These are phyloP conservation scores for Neonectria hederae DNA, from an alignment of 2,329 filamentous ascomycete species.

Conservation along the genomic window DNA sequence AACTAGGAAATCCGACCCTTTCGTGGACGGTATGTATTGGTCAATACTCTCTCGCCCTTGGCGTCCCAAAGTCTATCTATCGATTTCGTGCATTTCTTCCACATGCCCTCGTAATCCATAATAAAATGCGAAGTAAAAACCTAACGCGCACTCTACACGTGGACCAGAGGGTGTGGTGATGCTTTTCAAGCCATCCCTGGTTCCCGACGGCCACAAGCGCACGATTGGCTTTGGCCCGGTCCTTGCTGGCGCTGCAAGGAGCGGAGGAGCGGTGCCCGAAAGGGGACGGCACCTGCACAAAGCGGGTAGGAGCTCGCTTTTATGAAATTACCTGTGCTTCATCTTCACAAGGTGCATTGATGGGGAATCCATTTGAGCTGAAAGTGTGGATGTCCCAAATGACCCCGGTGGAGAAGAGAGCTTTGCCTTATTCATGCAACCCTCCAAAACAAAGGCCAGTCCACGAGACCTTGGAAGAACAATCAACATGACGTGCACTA, in stretches of 20 bases:
- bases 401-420: conserved; percentile 3
- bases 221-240: conserved; percentile 20
- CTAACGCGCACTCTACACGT: conserved; percentile 8
- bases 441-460: conserved; percentile 12
- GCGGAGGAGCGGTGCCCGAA: conserved; percentile 18
- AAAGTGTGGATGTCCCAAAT: background rate
- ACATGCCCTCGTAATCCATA: background rate
- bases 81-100: conserved; percentile 6
- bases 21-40: background rate
- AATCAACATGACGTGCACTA: conserved; percentile 27
- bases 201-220: background rate
- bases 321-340: conserved; percentile 19
- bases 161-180: conserved; percentile 9
- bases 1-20: conserved; percentile 4
- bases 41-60: conserved; percentile 8
- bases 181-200: conserved; percentile 9
- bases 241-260: conserved; percentile 22
- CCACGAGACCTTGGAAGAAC: conserved; percentile 10
- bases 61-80: conserved; percentile 8
- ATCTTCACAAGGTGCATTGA: conserved; percentile 22
- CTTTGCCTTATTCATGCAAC: conserved; percentile 20
- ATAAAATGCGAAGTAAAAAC: background rate
- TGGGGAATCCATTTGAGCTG: conserved; percentile 6
- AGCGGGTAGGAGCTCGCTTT: conserved; percentile 12
- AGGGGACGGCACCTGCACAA: conserved; percentile 20